Evolutionary conservation across 345 rosid species (phyloP), one percentile per base, ranked within the genome.

Genomic region (Euphorbia lathyris): DNA sequence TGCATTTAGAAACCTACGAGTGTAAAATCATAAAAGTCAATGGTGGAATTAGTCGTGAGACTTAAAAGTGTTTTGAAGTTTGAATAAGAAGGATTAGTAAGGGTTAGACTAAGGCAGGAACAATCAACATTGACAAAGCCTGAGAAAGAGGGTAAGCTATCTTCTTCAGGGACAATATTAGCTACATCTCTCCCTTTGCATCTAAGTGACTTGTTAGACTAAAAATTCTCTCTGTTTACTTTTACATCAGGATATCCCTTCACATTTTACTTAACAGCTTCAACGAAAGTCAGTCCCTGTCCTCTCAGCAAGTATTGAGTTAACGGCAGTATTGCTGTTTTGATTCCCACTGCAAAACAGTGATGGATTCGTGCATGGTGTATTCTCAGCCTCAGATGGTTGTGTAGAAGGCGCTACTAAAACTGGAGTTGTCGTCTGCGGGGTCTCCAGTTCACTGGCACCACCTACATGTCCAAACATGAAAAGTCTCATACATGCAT

Each of bases 401-500:
- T 79, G 16, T 63, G 50, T 65, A 34, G 78, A 29, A 53, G 64
- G 52, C 67, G 27, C 76, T 25, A 55, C 66, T n/a, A 43, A 58
- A 43, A 32, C 78, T 4, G 88, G 56, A 23, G 68, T 63, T 38
- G 29, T 66, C 56, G 27, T 77, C 4, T 83, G 48, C 55, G 79
- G 68, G 19, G 74, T 60, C 65, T 85, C 98, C 8, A 71, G 68
- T 78, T 89, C 98, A 23, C 65, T 76, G 63, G 72, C 81, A 22
- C 74, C 74, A 74, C 85, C 86, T 72, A 61, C 58, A 61, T 55
- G 9, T 5, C 53, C 40, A 58, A 42, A 40, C 72, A 55, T 63
- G 22, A 17, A n/a, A 61, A n/a, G n/a, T 59, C 52, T 22, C 17
- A 12, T 27, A 42, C 52, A 22, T 12, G 17, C 16, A 25, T 29